phyloP scores from a whole-genome alignment of 2,329 filamentous ascomycete species.

The Septoria petroselini region DNA sequence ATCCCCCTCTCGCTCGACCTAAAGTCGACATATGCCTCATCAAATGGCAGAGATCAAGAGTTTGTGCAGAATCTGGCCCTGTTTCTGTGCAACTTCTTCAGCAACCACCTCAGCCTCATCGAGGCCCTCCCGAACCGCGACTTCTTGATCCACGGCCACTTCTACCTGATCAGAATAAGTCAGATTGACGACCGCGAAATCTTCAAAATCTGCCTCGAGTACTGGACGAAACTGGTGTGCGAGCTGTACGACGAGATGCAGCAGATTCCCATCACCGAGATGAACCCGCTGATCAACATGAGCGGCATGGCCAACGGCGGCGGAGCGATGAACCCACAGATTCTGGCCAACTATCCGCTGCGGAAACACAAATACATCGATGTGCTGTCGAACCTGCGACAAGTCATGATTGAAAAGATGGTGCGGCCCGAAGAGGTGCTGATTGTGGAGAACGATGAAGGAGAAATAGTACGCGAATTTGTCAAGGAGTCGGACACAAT shows the following conservation, averaged over 20 bases:
- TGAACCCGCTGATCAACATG: conserved; percentile 84
- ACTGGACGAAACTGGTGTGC: conserved; percentile 97
- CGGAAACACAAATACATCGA: conserved; percentile 98
- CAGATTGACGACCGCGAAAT: conserved; percentile 99
- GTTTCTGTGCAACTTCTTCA: conserved; percentile 96
- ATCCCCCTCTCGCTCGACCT: conserved; percentile 88
- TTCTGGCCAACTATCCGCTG: conserved; percentile 86
- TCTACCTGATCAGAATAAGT: conserved; percentile 96
- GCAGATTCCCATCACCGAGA: conserved; percentile 84
- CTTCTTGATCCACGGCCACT: conserved; percentile 92
- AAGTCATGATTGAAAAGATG: conserved; percentile 99
- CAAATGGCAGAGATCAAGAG: conserved; percentile 90
- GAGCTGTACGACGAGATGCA: conserved; percentile 99
- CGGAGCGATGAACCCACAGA: conserved; percentile 77
- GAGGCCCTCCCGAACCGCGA: conserved; percentile 94
- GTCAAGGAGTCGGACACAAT: conserved; percentile 99
- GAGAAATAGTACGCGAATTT: conserved; percentile 97
- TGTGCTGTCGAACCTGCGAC: conserved; percentile 85
- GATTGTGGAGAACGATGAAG: conserved; percentile 99
- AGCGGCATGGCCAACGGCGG: conserved; percentile 69
- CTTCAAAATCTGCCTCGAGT: conserved; percentile 98
- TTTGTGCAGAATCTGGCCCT: conserved; percentile 96
- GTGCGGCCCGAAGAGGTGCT: conserved; percentile 95
- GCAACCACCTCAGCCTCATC: conserved; percentile 86
- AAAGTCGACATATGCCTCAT: conserved; percentile 84